Percentiles rank a stretch among this genome's conserved stretches.
phyloP scores from a whole-genome alignment of 257 asterid genomes.

The Solanum medicagineum region DNA sequence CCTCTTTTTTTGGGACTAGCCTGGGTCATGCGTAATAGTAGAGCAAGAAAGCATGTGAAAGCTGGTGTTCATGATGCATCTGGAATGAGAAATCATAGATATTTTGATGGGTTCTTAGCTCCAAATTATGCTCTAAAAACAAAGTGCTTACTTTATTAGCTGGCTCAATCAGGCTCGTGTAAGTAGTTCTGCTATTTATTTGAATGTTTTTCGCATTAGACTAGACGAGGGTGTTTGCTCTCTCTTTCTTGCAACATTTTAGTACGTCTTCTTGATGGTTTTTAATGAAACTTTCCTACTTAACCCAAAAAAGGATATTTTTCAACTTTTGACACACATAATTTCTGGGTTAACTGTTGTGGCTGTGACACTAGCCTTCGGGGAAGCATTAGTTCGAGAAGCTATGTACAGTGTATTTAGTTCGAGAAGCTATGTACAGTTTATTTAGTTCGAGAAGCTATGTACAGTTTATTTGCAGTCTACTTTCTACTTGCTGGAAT shows the following conservation, averaged over 20 bases:
- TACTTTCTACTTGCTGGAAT: neutral
- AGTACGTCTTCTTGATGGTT: neutral
- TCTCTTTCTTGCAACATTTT: neutral
- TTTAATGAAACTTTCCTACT: neutral
- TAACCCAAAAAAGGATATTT: neutral
- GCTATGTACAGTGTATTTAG: neutral
- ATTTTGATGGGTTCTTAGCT: neutral
- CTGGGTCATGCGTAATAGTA: neutral
- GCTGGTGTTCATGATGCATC: neutral
- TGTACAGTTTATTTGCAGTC: neutral
- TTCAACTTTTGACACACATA: neutral
- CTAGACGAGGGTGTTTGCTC: neutral
- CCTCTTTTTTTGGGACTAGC: neutral
- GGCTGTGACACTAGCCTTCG: neutral
- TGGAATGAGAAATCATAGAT: neutral
- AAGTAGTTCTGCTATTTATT: neutral
- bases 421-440: neutral
- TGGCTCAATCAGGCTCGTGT: neutral
- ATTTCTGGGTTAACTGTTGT: neutral
- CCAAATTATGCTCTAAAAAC: neutral
- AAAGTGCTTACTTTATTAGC: neutral
- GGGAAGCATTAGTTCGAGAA: neutral
- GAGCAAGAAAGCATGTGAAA: neutral
- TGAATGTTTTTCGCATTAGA: neutral
- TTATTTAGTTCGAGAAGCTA: neutral